Evolutionary conservation across 2,329 filamentous ascomycete species (phyloP).

Genomic region (Cercospora sojina): DNA sequence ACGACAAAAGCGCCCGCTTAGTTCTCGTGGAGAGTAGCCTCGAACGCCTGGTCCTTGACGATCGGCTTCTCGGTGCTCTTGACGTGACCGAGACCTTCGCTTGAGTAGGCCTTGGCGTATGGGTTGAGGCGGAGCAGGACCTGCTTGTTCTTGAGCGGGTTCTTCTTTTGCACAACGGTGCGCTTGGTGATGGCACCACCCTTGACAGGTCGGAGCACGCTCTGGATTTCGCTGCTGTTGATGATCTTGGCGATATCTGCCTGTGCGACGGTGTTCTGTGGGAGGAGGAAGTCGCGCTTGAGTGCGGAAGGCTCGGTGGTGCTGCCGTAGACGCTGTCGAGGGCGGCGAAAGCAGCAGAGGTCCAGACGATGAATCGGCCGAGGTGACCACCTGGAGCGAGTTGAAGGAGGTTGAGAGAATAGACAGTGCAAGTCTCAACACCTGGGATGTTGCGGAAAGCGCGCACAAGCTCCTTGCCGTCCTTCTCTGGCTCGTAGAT

Average conservation of each 20-base stretch:
- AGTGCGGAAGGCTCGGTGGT: constrained; percentile 84
- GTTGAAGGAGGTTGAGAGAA: constrained; percentile 96
- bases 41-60: constrained; percentile 54
- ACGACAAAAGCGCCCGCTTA: constrained; percentile 36
- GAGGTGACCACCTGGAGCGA: constrained; percentile 97
- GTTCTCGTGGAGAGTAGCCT: constrained; percentile 49
- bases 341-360: constrained; percentile 91
- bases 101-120: constrained; percentile 86
- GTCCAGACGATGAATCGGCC: constrained; percentile 99
- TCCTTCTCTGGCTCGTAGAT: constrained; percentile 96
- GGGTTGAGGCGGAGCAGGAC: constrained; percentile 98
- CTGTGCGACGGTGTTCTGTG: constrained; percentile 88
- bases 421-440: constrained; percentile 95
- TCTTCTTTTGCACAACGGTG: constrained; percentile 96
- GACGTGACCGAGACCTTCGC: constrained; percentile 77
- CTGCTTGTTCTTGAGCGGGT: constrained; percentile 98
- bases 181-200: constrained; percentile 89
- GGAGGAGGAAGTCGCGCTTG: constrained; percentile 99
- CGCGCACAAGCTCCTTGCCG: constrained; percentile 87
- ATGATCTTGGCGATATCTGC: constrained; percentile 95
- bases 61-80: constrained; percentile 64
- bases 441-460: constrained; percentile 98
- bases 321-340: constrained; percentile 95
- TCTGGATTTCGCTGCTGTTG: constrained; percentile 99
- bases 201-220: constrained; percentile 87